Evolutionary conservation across 352 stramenopile genomes (phyloP), one percentile per base, ranked within the genome.

Genomic region (Phytophthora cactorum): DNA sequence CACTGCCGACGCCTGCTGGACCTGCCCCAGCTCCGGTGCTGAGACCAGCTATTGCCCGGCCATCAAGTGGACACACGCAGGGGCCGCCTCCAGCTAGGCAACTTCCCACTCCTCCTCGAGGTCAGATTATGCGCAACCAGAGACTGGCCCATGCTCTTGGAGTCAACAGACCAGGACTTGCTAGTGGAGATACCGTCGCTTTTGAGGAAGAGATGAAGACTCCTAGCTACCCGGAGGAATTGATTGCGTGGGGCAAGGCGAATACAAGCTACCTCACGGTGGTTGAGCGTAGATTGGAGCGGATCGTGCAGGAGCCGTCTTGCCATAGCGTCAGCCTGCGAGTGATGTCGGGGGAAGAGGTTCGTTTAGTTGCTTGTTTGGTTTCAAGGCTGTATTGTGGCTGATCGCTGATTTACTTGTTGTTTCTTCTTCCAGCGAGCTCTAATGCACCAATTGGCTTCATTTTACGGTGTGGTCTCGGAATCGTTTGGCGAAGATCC

Each of bases 201-300:
- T 91, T 95, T 63, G 84, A 92, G 59, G 75, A 91, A 31, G 87
- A 95, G 56, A 83, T 95, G 79, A 84, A 89, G 63, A 87, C 78
- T 6, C 85, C 85, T 1, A 83, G 63, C 49, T 95, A 91, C 57
- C 63, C 82, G 2, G 59, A 82, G 38, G 68, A 89, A 8, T 55
- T 95, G 27, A 73, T 93, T 17, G 73, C 88, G 1, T 95, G 87
- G 87, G 87, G 74, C 11, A 92, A 92, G 47, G 70, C 72, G 0
- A 95, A 95, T 54, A 66, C 73, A 9, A 83, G 84, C 25, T 93
- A 92, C 41, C 60, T 95, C 10, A 67, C 79, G 5, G 80, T 91
- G 27, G 82, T 95, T 7, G 84, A 95, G 67, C 84, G 85, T 36
- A 82, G 86, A 9, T 69, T 95, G 22, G 83, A 95, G 55, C 81